Evolutionary conservation across 208 protist species (phyloP).

Genomic region (Leishmania guyanensis): DNA sequence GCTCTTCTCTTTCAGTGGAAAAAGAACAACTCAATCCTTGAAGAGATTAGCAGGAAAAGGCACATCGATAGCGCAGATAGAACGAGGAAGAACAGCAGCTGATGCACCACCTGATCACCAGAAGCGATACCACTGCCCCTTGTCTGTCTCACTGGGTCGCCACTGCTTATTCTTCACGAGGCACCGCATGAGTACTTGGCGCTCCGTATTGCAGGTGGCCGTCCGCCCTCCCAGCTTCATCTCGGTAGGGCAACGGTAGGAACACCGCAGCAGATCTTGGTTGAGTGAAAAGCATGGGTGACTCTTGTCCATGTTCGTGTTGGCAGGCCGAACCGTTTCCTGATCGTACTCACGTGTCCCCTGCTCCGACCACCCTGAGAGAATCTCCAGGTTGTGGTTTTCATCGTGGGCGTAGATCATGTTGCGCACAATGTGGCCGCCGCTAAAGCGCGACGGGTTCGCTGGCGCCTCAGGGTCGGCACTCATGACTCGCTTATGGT

Average conservation of each 20-base stretch:
- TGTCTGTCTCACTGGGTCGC: constrained; percentile 21
- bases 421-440: constrained; percentile 80
- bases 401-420: constrained; percentile 78
- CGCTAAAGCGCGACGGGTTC: constrained; percentile 54
- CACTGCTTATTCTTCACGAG: constrained; percentile 73
- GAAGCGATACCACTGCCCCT: constrained; percentile 48
- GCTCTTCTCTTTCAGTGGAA: neutral
- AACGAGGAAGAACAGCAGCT: neutral
- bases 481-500: constrained; percentile 41
- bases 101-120: constrained; percentile 26
- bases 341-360: constrained; percentile 74
- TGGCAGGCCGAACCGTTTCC: constrained; percentile 56
- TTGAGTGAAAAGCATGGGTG: constrained; percentile 72
- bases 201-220: constrained; percentile 63
- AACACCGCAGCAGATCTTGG: constrained; percentile 55
- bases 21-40: neutral
- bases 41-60: neutral
- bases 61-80: neutral
- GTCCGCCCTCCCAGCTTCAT: constrained; percentile 79
- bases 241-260: constrained; percentile 52
- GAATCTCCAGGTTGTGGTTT: constrained; percentile 57
- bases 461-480: constrained; percentile 69
- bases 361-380: constrained; percentile 76
- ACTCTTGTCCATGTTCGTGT: constrained; percentile 32
- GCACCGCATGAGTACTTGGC: constrained; percentile 70